Percentiles rank a stretch among this genome's conserved stretches.
These are phyloP conservation scores for Aciculosporium take DNA, from an alignment of 2,329 filamentous ascomycete species.

Conservation along the genomic window DNA sequence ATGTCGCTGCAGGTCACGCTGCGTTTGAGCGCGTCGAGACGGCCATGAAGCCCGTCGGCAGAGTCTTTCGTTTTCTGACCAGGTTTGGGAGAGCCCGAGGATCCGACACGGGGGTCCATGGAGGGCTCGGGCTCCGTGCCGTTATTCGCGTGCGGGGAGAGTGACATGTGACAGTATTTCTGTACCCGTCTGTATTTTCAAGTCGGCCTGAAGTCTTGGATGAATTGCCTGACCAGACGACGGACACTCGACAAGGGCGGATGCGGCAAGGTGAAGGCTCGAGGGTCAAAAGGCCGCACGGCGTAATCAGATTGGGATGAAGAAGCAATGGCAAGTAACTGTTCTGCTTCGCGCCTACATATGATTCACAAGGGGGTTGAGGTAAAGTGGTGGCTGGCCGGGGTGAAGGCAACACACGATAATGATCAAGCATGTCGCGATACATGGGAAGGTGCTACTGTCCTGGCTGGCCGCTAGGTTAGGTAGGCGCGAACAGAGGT, in stretches of 20 bases:
- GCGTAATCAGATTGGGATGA: neutral
- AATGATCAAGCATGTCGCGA: too few relatives aligned
- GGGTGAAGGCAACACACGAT: too few relatives aligned
- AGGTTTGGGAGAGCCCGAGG: neutral
- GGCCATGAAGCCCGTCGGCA: neutral
- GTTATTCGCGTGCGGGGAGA: neutral
- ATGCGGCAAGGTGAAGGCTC: neutral
- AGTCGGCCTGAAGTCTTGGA: neutral
- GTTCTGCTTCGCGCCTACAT: too few relatives aligned
- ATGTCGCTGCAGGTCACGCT: constrained; percentile 3
- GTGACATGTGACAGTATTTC: neutral
- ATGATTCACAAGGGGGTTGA: too few relatives aligned
- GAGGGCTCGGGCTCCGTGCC: neutral
- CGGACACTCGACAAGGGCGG: neutral
- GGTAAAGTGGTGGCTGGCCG: too few relatives aligned
- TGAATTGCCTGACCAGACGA: neutral
- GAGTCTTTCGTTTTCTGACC: neutral
- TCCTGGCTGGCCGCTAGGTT: too few relatives aligned
- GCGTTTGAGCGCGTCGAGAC: constrained; percentile 7
- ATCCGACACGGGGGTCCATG: neutral
- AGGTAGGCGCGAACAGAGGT: too few relatives aligned
- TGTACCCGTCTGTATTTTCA: too few relatives aligned
- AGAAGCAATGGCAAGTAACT: neutral
- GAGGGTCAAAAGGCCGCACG: neutral
- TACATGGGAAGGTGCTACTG: too few relatives aligned